These are phyloP conservation scores for Tephrocybe sp. DNA, from an alignment of 768 basidiomycete genomes.

Conservation along the genomic window DNA sequence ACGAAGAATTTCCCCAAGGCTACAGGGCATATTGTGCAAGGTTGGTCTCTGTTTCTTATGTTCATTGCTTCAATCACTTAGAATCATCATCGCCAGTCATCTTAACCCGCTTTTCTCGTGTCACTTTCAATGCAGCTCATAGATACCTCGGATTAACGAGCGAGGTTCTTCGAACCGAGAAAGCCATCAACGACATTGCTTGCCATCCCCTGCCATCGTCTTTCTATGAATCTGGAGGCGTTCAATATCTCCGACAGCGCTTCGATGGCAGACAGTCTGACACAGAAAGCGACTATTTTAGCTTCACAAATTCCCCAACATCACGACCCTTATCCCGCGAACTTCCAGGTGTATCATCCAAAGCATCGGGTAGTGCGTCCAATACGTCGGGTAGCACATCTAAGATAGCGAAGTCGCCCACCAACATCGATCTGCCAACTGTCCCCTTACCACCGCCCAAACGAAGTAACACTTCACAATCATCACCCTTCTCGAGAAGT, in stretches of 20 bases:
- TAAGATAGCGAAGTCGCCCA: conserved; percentile 11
- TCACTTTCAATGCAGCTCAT: conserved; percentile 97
- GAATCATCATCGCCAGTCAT: conserved; percentile 56
- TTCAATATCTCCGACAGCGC: conserved; percentile 87
- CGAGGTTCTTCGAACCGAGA: conserved; percentile 95
- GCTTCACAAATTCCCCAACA: conserved; percentile 28
- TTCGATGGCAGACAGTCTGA: conserved; percentile 68
- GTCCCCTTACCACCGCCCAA: conserved; percentile 9
- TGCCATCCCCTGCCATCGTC: conserved; percentile 90
- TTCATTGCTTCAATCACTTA: conserved; percentile 3
- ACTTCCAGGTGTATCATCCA: conserved; percentile 19
- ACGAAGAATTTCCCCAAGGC: conserved; percentile 98
- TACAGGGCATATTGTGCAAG: conserved; percentile 94
- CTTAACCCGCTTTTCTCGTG: conserved; percentile 92
- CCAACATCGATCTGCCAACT: conserved; percentile 1
- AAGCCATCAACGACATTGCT: conserved; percentile 95
- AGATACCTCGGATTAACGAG: conserved; percentile 93
- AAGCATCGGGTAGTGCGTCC: conserved; percentile 8
- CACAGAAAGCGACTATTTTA: conserved; percentile 61
- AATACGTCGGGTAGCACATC: conserved; percentile 21
- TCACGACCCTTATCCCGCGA: conserved; percentile 22
- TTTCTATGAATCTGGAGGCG: conserved; percentile 92
- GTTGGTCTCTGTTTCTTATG: conserved; percentile 32
- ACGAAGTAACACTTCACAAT: conserved; percentile 11
- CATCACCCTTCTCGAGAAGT: conserved; percentile 22